phyloP scores from a whole-genome alignment of 2,329 filamentous ascomycete species.

The Neocatenulostroma microsporum region DNA sequence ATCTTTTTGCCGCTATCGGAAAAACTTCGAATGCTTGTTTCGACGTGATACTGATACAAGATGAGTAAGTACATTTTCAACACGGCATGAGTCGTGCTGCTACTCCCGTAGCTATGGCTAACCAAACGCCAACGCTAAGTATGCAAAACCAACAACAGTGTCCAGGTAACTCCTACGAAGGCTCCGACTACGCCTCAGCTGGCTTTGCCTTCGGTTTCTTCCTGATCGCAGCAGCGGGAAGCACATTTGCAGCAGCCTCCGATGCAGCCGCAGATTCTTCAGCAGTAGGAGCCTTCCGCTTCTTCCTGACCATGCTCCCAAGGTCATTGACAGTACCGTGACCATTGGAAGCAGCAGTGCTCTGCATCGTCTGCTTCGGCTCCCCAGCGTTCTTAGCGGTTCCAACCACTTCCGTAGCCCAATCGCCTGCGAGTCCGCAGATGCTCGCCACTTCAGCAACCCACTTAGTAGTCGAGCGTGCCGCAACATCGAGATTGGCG shows the following conservation, averaged over 20 bases:
- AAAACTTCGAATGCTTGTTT: too few species aligned
- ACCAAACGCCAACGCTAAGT: too few species aligned
- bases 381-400: conserved; percentile 10
- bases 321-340: conserved; percentile 26
- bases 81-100: too few species aligned
- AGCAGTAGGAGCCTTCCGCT: conserved; percentile 33
- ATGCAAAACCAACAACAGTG: too few species aligned
- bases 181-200: too few species aligned
- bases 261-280: conserved; percentile 2
- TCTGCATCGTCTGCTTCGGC: too few species aligned
- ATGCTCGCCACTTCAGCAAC: conserved; percentile 51
- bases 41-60: too few species aligned
- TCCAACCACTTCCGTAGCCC: conserved; percentile 16
- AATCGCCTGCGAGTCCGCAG: conserved; percentile 14
- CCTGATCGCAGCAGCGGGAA: conserved; percentile 45
- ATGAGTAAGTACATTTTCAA: too few species aligned
- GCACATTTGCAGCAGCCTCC: conserved; percentile 38
- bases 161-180: too few species aligned
- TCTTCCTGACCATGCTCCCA: conserved; percentile 42
- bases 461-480: conserved; percentile 62
- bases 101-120: too few species aligned
- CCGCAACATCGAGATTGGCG: conserved; percentile 54
- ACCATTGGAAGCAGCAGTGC: background rate
- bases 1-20: too few species aligned
- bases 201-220: conserved; percentile 56